phyloP scores from a whole-genome alignment of 2,329 filamentous ascomycete genomes.

The Tolypocladium nubicola region DNA sequence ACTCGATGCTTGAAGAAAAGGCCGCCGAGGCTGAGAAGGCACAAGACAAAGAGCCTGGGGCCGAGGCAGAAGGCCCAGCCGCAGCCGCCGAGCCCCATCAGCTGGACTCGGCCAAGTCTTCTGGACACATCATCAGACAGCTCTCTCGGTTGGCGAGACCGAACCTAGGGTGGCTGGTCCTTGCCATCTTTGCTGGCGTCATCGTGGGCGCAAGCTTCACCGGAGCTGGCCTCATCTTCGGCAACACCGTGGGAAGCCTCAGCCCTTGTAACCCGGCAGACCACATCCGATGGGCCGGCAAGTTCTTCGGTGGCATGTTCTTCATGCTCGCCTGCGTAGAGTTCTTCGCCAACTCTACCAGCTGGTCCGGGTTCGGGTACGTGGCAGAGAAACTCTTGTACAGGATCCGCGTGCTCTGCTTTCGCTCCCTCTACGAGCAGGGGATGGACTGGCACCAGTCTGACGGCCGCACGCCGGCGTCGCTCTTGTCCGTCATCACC shows the following conservation, averaged over 20 bases:
- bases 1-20: conserved; percentile 27
- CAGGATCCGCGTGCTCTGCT: conserved; percentile 50
- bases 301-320: conserved; percentile 47
- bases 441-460: conserved; percentile 64
- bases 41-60: conserved; percentile 19
- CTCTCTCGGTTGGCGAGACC: conserved; percentile 27
- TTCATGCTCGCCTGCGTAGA: conserved; percentile 39
- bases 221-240: conserved; percentile 42
- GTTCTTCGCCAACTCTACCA: conserved; percentile 43
- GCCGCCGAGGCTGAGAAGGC: conserved; percentile 28
- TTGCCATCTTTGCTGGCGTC: conserved; percentile 31
- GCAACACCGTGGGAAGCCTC: conserved; percentile 27
- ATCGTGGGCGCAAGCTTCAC: conserved; percentile 46
- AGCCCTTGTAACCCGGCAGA: conserved; percentile 35
- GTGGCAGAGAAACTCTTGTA: conserved; percentile 54
- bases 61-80: conserved; percentile 14
- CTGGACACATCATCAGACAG: conserved; percentile 26
- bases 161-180: conserved; percentile 24
- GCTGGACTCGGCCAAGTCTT: conserved; percentile 28
- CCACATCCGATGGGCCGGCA: conserved; percentile 23
- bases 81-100: conserved; percentile 6
- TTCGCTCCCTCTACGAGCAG: conserved; percentile 55
- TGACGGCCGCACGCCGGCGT: conserved; percentile 47
- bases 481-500: conserved; percentile 57
- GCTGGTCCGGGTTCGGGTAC: conserved; percentile 37